Evolutionary conservation across 2,329 filamentous ascomycete genomes (phyloP), one percentile per base, ranked within the genome.

Genomic region (Rhytidhysteron rufulum): DNA sequence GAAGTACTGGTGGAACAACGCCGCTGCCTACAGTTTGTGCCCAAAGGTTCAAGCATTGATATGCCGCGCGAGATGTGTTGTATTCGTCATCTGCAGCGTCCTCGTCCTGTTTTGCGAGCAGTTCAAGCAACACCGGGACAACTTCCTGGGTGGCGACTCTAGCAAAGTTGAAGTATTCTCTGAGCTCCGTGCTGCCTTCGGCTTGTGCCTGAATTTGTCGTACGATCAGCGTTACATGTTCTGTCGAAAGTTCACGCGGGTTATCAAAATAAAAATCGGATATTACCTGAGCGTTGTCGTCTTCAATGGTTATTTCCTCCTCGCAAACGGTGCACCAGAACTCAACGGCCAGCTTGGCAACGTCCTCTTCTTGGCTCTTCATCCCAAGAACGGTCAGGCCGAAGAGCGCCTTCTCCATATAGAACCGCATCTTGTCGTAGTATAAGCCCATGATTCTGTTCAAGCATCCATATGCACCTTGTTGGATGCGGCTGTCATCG

Each of bases 281-380:
- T 66, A 71, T 53, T 71, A 86, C 82, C 69, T 86, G 82, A 50
- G 82, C 78, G 66, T 98, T 98, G 68, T 98, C 93, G 61, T 98
- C 93, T 63, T 98, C 93, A 58, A 98, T 97, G 50, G 85, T 85
- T 56, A 96, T 91, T 69, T 98, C 93, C 71, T 98, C 93, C 67
- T 98, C 93, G 68, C 93, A 98, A 35, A 98, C 93, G n/a, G 93
- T 96, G 75, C 91, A 97, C 93, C 93, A 98, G 73, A 98, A 98
- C 66, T 98, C 93, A 52, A 98, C 89, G 27, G 93, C 93, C 41
- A 98, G 78, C 78, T 98, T 98, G 47, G 93, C 87, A 39, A 98
- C 93, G 64, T 98, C 93, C 68, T 98, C 93, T 56, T 98, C 93
- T 6, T 90, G 85, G 57, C 83, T 94, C 80, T 95, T 96, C 93